A percentile compares a stretch with the other conserved stretches of the same genome.
These are phyloP conservation scores for Yamadazyma atmosphaerica DNA, from an alignment of 1,139 yeast genomes.

Conservation along the genomic window DNA sequence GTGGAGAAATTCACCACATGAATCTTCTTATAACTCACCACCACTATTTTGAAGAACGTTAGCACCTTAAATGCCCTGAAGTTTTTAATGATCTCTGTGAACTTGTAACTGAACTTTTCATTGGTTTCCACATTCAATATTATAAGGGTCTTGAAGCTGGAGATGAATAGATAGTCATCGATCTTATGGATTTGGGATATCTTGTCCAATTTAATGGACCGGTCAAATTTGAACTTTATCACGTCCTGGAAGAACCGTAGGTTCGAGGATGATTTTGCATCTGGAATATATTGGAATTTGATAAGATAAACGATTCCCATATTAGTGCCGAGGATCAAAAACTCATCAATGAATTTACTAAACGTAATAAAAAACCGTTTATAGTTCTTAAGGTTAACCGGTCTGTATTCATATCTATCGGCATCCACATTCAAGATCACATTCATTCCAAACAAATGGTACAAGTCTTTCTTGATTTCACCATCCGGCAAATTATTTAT, in stretches of 20 bases:
- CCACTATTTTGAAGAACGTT: constrained; percentile 10
- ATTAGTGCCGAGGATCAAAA: constrained; percentile 17
- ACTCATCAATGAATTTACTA: constrained; percentile 15
- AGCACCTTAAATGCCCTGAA: constrained; percentile 11
- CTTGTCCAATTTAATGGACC: constrained; percentile 14
- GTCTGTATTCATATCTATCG: constrained; percentile 9
- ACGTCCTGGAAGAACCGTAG: constrained; percentile 14
- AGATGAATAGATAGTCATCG: constrained; percentile 12
- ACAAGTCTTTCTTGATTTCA: constrained; percentile 18
- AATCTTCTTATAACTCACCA: constrained; percentile 14
- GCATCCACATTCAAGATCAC: constrained; percentile 8
- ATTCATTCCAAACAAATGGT: constrained; percentile 19
- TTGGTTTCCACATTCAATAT: constrained; percentile 12
- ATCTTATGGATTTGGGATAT: constrained; percentile 15
- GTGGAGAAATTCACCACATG: constrained; percentile 9
- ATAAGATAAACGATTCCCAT: constrained; percentile 15
- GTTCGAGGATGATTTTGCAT: constrained; percentile 2
- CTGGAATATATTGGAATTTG: constrained; percentile 6
- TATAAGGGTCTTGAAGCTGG: constrained; percentile 16
- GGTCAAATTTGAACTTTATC: constrained; percentile 17
- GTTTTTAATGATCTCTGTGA: constrained; percentile 15
- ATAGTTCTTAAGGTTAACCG: constrained; percentile 8
- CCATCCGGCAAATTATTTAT: constrained; percentile 15
- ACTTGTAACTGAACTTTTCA: constrained; percentile 10
- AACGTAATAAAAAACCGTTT: constrained; percentile 16